Evolutionary conservation across 257 asterid species (phyloP), one percentile per base, ranked within the genome.

Genomic region (Nicotiana tabacum): DNA sequence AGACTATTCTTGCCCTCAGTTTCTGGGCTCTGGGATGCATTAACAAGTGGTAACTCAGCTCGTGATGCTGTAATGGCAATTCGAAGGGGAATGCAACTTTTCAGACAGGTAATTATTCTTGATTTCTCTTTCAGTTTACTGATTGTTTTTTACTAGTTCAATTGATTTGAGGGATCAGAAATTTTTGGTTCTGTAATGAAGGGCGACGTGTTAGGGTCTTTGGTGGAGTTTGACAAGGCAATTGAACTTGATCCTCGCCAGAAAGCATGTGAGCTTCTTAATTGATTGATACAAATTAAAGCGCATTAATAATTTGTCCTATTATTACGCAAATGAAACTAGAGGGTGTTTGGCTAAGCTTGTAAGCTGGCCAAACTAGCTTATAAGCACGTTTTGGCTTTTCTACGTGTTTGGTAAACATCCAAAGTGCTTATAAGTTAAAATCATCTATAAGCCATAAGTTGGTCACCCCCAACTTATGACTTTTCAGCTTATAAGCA

Each of bases 141-240:
- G n/a, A 65, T 60, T 24, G 5, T 37, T 4, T n/a, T 61, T 5
- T 0, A 66, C 27, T 24, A 0, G 27, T 24, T 24, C 27, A 24
- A 24, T 30, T 15, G 27, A 32, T 66, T 16, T 32, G 27, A 66
- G 13, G 76, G 27, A 29, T 33, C 57, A 53, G 18, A 12, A 53
- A 3, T 53, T 9, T 30, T 37, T 64, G 1, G 16, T 51, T 7
- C 24, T 78, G 64, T 78, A 66, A 77, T 86, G 84, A 86, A 95
- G 99, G 98, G 99, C 76, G 94, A 95, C 85, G 96, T 95, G 72
- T 82, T 81, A 80, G 98, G 95, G 53, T 95, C 99, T 58, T 30
- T 94, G 80, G 87, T 83, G 89, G 97, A 94, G 88, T 95, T 95
- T 85, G 99, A 95, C 89, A 95, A 89, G 90, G 97, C 97, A 80